These are phyloP conservation scores for Metschnikowia peoriensis DNA, from an alignment of 805 yeast genomes.

Conservation along the genomic window DNA sequence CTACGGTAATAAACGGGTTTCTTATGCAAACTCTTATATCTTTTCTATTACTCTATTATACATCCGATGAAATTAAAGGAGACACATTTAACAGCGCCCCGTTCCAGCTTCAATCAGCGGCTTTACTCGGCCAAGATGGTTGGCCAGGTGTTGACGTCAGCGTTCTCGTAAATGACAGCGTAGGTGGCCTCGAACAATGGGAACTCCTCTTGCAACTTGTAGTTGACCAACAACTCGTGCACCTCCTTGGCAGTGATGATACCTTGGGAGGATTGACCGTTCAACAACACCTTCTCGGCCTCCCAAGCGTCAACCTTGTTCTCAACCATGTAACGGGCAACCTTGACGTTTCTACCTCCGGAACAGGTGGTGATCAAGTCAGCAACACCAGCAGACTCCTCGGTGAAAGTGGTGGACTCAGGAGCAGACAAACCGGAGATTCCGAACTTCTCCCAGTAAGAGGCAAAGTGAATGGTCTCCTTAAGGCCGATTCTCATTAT, in stretches of 20 bases:
- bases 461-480: conserved; percentile 43
- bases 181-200: conserved; percentile 48
- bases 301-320: conserved; percentile 40
- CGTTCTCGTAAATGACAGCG: conserved; percentile 41
- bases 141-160: conserved; percentile 42
- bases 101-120: conserved; percentile 6
- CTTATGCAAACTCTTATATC: background rate
- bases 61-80: conserved; percentile 6
- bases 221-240: conserved; percentile 42
- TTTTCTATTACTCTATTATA: conserved; percentile 10
- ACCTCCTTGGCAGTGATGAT: conserved; percentile 47
- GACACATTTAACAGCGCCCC: background rate
- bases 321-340: conserved; percentile 46
- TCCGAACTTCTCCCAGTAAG: conserved; percentile 23
- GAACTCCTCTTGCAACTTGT: conserved; percentile 33
- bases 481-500: conserved; percentile 46
- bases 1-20: no score
- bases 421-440: conserved; percentile 30
- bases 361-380: conserved; percentile 48
- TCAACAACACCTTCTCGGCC: conserved; percentile 44
- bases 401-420: conserved; percentile 41
- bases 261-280: conserved; percentile 48
- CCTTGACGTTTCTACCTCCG: conserved; percentile 48
- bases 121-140: conserved; percentile 31
- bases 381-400: conserved; percentile 48